These are phyloP conservation scores for Coemansia sp. DNA, from an alignment of 192 early-diverging fungal species.

Conservation along the genomic window DNA sequence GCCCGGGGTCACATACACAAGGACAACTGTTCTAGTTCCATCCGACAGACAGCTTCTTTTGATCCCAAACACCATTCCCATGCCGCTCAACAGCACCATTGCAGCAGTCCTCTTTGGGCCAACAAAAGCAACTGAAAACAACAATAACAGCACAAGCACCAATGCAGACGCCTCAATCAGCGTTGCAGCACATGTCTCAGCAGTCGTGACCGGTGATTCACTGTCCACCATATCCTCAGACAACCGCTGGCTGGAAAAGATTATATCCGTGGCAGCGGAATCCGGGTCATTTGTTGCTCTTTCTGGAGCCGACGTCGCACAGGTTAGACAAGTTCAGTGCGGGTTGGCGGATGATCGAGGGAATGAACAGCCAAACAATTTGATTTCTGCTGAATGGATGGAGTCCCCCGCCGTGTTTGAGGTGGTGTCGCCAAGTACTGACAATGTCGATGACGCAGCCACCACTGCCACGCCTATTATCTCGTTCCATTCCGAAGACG, in stretches of 20 bases:
- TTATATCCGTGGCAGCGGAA: not conserved
- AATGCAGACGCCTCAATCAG: slow-evolving; percentile 2
- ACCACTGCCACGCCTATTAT: not conserved
- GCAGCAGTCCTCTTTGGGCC: slow-evolving; percentile 11
- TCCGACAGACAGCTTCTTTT: slow-evolving; percentile 30
- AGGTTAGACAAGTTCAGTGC: too few species aligned
- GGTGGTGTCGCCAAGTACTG: not conserved
- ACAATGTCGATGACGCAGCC: too few species aligned
- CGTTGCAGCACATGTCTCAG: not conserved
- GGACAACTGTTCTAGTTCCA: slow-evolving; percentile 22
- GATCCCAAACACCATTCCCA: slow-evolving; percentile 21
- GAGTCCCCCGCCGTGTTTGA: not conserved
- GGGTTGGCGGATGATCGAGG: not conserved
- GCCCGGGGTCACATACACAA: slow-evolving; percentile 23
- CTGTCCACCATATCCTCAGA: not conserved
- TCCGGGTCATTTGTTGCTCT: not conserved
- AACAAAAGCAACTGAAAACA: not conserved
- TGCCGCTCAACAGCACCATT: slow-evolving; percentile 18
- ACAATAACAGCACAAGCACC: not conserved
- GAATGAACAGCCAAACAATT: not conserved
- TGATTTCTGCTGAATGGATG: not conserved
- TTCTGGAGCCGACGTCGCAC: not conserved
- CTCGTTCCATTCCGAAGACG: not conserved
- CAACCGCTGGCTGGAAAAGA: not conserved
- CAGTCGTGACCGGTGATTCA: not conserved